Evolutionary conservation across 2,329 filamentous ascomycete species (phyloP), one percentile per base, ranked within the genome.

Genomic region (Pseudocercospora macadamiae): DNA sequence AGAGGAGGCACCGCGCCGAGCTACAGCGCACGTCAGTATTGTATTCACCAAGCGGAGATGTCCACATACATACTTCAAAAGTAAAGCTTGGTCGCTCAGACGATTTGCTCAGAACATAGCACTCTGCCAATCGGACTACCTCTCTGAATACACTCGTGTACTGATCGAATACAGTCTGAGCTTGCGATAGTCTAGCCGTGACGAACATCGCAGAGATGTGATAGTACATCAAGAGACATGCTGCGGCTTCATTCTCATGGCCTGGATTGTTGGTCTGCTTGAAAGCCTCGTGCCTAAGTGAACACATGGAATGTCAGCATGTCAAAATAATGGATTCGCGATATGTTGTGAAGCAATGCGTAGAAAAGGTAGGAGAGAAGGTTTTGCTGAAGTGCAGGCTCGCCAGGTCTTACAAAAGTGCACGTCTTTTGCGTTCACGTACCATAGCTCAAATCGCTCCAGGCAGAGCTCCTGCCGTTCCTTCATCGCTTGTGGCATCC

Each of bases 71-170:
- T 19, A 67, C 62, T 32, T 70, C 65, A 45, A 71, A 66, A 4
- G 66, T 68, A 52, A 70, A 70, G 9, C 47, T 54, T n/a, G 64
- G 32, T 21, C 28, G 21, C 19, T 64, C 54, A 18, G 37, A 14
- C 19, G 51, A 52, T 36, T 47, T 56, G 16, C 37, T 53, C n/a
- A 36, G 36, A 5, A 60, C 23, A n/a, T 63, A 66, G 44, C 59
- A 34, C 19, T 59, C 63, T 19, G 60, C 60, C 7, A 63, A 39
- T 18, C 56, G 59, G 1, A 68, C 10, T 18, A 69, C 55, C 28
- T 65, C 56, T 19, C 58, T 12, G 32, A 71, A 71, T 12, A 66
- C 49, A n/a, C 55, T 18, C 2, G 54, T 64, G 32, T 64, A 65
- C 4, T 61, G 36, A 51, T 70, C 68, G 52, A 66, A 69, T 3